phyloP scores from a whole-genome alignment of 1,139 yeast species.

The Lodderomyces oxycetoniae region DNA sequence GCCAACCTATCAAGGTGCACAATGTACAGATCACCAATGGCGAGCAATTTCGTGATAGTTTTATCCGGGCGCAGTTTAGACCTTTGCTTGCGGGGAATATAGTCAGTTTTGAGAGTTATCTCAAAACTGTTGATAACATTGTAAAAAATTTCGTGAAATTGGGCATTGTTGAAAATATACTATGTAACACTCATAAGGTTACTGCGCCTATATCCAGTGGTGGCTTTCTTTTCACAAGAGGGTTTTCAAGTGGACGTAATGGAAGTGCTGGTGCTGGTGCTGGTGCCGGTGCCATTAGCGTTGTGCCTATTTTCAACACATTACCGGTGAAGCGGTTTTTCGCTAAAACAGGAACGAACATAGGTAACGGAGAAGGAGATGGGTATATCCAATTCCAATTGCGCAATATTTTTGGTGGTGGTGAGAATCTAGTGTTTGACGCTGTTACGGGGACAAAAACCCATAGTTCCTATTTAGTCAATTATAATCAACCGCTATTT shows the following conservation, averaged over 20 bases:
- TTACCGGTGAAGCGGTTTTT: conserved; percentile 61
- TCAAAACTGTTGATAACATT: conserved; percentile 39
- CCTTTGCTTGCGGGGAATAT: conserved; percentile 42
- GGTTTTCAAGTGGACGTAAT: neutral
- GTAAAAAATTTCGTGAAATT: conserved; percentile 38
- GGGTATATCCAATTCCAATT: conserved; percentile 78
- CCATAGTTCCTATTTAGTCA: conserved; percentile 63
- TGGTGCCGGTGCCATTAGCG: conserved; percentile 26
- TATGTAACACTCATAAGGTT: conserved; percentile 35
- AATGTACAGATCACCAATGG: conserved; percentile 55
- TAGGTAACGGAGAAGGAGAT: conserved; percentile 94
- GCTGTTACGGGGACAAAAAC: conserved; percentile 79
- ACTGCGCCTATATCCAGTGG: conserved; percentile 12
- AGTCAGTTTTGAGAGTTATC: conserved; percentile 33
- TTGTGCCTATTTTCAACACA: conserved; percentile 55
- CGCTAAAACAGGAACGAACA: conserved; percentile 88
- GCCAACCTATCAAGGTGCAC: conserved; percentile 41
- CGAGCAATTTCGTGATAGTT: conserved; percentile 45
- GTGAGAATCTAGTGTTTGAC: conserved; percentile 71
- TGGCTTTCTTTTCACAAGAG: conserved; percentile 1
- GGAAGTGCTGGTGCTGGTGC: conserved; percentile 4
- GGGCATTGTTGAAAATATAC: conserved; percentile 43
- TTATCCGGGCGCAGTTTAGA: conserved; percentile 49
- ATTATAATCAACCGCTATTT: conserved; percentile 57
- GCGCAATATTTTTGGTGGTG: conserved; percentile 83